These are phyloP conservation scores for Cladobotryum protrusum DNA, from an alignment of 2,329 filamentous ascomycete species.

Conservation along the genomic window DNA sequence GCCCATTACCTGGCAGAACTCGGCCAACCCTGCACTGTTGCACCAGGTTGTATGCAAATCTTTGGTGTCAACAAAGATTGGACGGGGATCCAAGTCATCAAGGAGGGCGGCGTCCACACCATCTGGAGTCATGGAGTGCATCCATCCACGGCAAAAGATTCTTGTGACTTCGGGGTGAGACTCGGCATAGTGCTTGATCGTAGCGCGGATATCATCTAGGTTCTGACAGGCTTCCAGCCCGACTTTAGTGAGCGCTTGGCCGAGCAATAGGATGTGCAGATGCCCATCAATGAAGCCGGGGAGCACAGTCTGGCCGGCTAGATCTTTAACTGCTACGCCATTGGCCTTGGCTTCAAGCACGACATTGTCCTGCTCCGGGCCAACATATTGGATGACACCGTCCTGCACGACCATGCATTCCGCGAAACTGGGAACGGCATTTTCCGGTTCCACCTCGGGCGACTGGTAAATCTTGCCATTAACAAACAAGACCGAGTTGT, in stretches of 20 bases:
- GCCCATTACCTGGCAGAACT: conserved; percentile 33
- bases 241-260: conserved; percentile 47
- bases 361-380: conserved; percentile 20
- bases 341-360: conserved; percentile 18
- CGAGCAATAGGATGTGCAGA: conserved; percentile 49
- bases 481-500: conserved; percentile 13
- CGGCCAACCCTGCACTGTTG: conserved; percentile 43
- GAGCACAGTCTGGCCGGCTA: conserved; percentile 35
- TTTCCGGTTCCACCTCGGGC: background rate
- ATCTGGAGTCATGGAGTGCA: conserved; percentile 42
- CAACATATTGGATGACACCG: conserved; percentile 29
- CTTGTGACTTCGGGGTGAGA: conserved; percentile 41
- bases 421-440: conserved; percentile 10
- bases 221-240: conserved; percentile 41
- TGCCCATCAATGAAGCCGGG: conserved; percentile 54
- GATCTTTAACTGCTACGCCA: conserved; percentile 21
- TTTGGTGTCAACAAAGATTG: conserved; percentile 52
- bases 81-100: conserved; percentile 47
- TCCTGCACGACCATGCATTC: conserved; percentile 28
- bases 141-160: conserved; percentile 51
- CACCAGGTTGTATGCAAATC: conserved; percentile 54
- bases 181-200: conserved; percentile 40
- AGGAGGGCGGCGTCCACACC: conserved; percentile 39
- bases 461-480: conserved; percentile 18
- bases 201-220: conserved; percentile 42